Conservation (phyloP, 345 rosid species). For the Brassica incana region DNA sequence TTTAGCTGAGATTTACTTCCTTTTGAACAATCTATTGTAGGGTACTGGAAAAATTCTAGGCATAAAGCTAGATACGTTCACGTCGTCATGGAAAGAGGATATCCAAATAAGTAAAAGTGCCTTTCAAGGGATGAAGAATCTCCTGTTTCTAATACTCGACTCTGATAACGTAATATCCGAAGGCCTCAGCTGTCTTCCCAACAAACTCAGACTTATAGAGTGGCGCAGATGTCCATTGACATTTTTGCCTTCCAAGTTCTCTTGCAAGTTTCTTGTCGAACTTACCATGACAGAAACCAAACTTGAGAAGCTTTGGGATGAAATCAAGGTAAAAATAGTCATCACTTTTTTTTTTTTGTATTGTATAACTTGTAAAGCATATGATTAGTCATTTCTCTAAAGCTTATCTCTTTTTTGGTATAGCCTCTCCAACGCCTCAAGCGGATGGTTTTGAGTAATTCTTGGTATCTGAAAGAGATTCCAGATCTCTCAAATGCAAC, state of each 20-base stretch:
- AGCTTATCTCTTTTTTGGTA: background rate
- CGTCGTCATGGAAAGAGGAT: no score
- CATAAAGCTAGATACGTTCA: background rate
- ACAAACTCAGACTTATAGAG: background rate
- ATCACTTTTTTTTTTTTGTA: background rate
- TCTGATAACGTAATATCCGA: background rate
- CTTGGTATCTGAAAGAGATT: background rate
- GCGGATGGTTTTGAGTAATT: background rate
- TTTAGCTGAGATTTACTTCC: background rate
- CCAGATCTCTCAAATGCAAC: background rate
- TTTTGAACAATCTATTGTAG: background rate
- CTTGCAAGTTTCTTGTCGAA: constrained; percentile 15
- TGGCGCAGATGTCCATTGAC: background rate
- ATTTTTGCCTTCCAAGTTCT: background rate
- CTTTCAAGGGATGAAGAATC: background rate
- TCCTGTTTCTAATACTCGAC: background rate
- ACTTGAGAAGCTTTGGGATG: constrained; percentile 30
- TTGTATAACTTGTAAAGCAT: background rate
- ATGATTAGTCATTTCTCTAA: background rate
- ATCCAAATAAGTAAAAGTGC: background rate
- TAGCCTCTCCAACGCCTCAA: background rate
- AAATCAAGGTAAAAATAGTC: constrained; percentile 14
- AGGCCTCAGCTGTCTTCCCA: background rate
- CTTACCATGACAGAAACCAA: background rate
- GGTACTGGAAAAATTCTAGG: background rate